Conservation (phyloP, 208 protist species). For the Leishmania tropica region DNA sequence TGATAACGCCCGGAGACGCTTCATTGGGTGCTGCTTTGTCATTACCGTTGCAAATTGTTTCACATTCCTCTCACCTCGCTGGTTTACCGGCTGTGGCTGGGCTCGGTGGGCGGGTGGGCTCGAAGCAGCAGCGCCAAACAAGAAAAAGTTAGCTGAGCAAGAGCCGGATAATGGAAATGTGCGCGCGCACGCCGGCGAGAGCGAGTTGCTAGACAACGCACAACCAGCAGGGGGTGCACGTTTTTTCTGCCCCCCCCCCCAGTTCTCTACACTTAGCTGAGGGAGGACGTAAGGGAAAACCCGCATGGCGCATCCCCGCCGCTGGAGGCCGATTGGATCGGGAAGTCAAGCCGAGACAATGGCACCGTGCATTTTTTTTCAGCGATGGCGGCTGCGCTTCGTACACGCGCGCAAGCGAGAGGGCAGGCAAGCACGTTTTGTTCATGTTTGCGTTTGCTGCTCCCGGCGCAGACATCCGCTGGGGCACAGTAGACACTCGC, state of each 20-base stretch:
- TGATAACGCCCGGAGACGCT: no score
- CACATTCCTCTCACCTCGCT: no score
- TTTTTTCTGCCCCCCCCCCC: neutral
- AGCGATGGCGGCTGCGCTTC: neutral
- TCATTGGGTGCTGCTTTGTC: no score
- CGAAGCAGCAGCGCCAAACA: neutral
- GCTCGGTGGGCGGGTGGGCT: neutral
- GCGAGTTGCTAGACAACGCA: neutral
- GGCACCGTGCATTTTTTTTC: neutral
- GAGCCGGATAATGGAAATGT: neutral
- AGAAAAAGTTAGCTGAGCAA: neutral
- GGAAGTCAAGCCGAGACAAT: neutral
- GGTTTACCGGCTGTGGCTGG: no score
- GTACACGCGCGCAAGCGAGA: neutral
- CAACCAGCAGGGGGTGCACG: neutral
- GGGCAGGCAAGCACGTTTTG: neutral
- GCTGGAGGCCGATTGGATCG: neutral
- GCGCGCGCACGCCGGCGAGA: neutral
- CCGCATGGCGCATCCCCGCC: neutral
- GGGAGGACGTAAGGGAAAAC: neutral
- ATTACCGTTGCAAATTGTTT: no score
- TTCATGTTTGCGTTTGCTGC: neutral
- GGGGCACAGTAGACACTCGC: neutral
- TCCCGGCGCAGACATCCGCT: neutral
- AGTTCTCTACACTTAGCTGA: neutral